Base-by-base conservation (phyloP, 805 yeast species). In the Saccharomyces kudriavzevii region DNA sequence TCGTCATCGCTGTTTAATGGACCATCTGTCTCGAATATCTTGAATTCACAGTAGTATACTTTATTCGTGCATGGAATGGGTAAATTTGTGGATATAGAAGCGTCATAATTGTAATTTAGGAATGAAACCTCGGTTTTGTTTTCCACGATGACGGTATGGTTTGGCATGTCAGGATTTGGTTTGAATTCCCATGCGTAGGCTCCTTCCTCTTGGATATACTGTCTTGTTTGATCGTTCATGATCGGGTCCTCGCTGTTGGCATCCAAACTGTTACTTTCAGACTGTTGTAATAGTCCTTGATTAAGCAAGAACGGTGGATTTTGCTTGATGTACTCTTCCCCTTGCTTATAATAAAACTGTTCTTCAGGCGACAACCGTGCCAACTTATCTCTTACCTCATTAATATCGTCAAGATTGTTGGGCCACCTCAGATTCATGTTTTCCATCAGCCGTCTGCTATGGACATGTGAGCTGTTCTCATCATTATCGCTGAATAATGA, bases 171-270 rank as follows among this genome's bases (percentile, higher is more conserved):
- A 9, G 75, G 68, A 62, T 73, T 73, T 24, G 84, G 82, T 51
- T 74, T 77, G 64, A 94, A 92, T 61, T 91, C 96, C 88, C 95
- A 91, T 1, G 97, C 98, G 14, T 77, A 71, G 0, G 91, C 85
- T 2, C 96, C 96, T 66, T 89, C 90, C 58, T 89, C 96, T 60
- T 89, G 96, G 27, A 89, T 87, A 22, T 85, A 70, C 47, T 62
- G 67, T 51, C 61, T 57, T 2, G 73, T 65, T 52, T 69, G 65
- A 22, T 65, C 71, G 49, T 67, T 68, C 25, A 70, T 61, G 10
- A 70, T 63, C 0, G 74, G 73, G 56, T 70, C 72, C 8, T 60
- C 58, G 6, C 59, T 51, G 13, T 54, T 56, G n/a, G 54, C 58
- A n/a, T 49, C 45, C 20, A 35, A 20, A 11, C 71, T 64, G 54